Evolutionary conservation across 345 rosid genomes (phyloP), one percentile per base, ranked within the genome.

Genomic region (Litchi chinensis): DNA sequence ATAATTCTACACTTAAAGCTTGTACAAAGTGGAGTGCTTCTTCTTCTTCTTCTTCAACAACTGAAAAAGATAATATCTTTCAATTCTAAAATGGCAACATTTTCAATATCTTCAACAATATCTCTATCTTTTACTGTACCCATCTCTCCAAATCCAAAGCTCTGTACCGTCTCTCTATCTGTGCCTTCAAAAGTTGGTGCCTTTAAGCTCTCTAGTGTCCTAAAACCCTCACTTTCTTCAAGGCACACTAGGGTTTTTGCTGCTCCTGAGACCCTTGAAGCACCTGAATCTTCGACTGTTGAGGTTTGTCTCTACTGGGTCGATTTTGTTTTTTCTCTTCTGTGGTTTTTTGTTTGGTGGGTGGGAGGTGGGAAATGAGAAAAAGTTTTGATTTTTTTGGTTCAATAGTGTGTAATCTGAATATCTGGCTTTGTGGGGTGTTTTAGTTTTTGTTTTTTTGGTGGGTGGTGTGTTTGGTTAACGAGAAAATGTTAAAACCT

Each of bases 211-310:
- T 40, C 71, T 19, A 56, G 24, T 72, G 46, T 79, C 72, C 84
- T 87, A 24, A 86, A 81, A 78, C 82, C 85, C 70, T 74, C 84
- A 28, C 10, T 59, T n/a, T 86, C 90, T 67, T 50, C 63, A 37
- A 12, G 5, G 18, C 12, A 2, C 10, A 68, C 81, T 26, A 90
- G 81, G 87, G 81, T 88, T 75, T 88, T 84, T 76, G 92, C 95
- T 0, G 89, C 92, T 73, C 89, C 93, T 5, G 97, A 94, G 72
- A 84, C 79, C 67, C 72, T 87, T 60, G 91, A 88, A 22, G 93
- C 69, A 24, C 69, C 90, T 59, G 85, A 78, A 54, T 79, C 88
- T 78, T 85, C 82, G 40, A 66, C 76, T 64, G 70, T 80, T 41
- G 87, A 87, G 92, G 95, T 92, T 76, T 64, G 77, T 70, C 48